A percentile compares a stretch with the other conserved stretches of the same genome.
Conservation (phyloP, 2,329 filamentous ascomycete genomes). For the Penicillium corylophilum region DNA sequence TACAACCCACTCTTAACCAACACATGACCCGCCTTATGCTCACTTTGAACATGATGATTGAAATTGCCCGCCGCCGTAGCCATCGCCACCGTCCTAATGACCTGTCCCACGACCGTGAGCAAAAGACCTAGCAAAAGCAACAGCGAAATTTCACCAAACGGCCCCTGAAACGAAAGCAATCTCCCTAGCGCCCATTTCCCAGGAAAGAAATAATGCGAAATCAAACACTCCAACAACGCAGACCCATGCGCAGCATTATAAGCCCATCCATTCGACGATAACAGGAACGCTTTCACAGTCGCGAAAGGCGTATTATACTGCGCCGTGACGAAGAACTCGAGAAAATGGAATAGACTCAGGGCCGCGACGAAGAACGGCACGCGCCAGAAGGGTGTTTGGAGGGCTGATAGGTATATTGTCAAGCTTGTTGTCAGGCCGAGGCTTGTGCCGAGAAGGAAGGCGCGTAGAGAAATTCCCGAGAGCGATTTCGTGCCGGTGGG, state of each 20-base stretch:
- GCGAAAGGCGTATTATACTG: slow-evolving; percentile 75
- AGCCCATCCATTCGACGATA: slow-evolving; percentile 77
- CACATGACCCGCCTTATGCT: slow-evolving; percentile 67
- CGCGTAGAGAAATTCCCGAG: slow-evolving; percentile 45
- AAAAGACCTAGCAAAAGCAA: slow-evolving; percentile 58
- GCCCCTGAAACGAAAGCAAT: slow-evolving; percentile 49
- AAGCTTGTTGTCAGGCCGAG: slow-evolving; percentile 37
- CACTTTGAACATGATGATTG: slow-evolving; percentile 77
- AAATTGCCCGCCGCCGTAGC: slow-evolving; percentile 84
- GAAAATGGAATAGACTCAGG: slow-evolving; percentile 84
- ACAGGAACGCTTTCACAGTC: slow-evolving; percentile 72
- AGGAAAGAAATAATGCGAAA: slow-evolving; percentile 30
- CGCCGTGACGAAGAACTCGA: slow-evolving; percentile 92
- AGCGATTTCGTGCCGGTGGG: slow-evolving; percentile 44
- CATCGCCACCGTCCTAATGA: slow-evolving; percentile 80
- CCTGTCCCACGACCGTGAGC: slow-evolving; percentile 69
- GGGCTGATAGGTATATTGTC: slow-evolving; percentile 28
- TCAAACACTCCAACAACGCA: slow-evolving; percentile 70
- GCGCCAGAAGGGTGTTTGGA: slow-evolving; percentile 53
- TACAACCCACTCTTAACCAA: slow-evolving; percentile 87
- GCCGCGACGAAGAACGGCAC: slow-evolving; percentile 54
- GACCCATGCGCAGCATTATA: slow-evolving; percentile 80
- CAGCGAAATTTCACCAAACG: slow-evolving; percentile 26
- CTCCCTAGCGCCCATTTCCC: slow-evolving; percentile 18
- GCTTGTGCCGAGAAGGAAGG: slow-evolving; percentile 45